Evolutionary conservation across 140 eudicot species (phyloP), one percentile per base, ranked within the genome.

Genomic region (Cichorium intybus): DNA sequence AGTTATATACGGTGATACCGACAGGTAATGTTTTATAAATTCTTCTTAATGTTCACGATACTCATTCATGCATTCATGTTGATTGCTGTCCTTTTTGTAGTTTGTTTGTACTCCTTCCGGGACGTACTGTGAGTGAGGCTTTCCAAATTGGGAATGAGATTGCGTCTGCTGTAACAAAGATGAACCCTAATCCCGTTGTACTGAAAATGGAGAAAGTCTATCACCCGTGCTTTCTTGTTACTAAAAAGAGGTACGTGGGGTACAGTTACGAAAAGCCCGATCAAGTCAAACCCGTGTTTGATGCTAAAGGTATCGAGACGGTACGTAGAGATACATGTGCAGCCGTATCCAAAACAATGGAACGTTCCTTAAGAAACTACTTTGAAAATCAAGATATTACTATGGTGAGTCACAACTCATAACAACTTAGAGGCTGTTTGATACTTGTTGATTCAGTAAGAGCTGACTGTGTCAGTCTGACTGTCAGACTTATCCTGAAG

Each of bases 271-370:
- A 93, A 78, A 88, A 76, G 75, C 84, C 81, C 55, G 84, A 79
- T 49, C 99, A 93, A 79, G 72, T 67, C 51, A 77, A 77, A 61
- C 97, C 99, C 5, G 48, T 68, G 23, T 93, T 88, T 78, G 99
- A 93, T 84, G 99, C 99, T 66, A 93, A 93, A 84, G 99, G 97
- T 56, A 86, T 86, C 60, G 99, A 93, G 84, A 93, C 99, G 6
- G 82, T 93, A 54, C 86, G 97, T 48, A 85, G 99, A 70, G 99
- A 93, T 81, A 88, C 99, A 51, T 93, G 99, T 82, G 85, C 56
- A 53, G 99, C 97, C 70, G 95, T 88, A 50, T 80, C 99, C 73
- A 93, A 93, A 83, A 88, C 80, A 11, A 64, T 93, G 97, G 99
- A 93, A 78, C 85, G 70, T 64, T 88, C 99, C 0, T 71, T 93